Percentiles rank a stretch among this genome's conserved stretches.
Conservation (phyloP, 306 rosid genomes). For the Canavalia gladiata region DNA sequence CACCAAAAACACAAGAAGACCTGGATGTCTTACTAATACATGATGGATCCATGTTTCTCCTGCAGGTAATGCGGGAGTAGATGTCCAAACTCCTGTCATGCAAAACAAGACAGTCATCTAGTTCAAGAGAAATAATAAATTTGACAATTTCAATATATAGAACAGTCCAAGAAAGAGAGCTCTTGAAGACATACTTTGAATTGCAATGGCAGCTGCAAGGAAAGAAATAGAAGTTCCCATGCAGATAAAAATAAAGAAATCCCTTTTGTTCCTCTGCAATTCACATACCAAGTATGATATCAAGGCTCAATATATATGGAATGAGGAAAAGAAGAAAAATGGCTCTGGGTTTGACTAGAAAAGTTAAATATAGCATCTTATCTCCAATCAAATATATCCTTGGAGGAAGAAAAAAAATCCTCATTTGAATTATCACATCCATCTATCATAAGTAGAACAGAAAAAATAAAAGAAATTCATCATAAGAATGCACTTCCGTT, state of each 20-base stretch:
- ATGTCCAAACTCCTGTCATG: slow-evolving; percentile 75
- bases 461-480: neutral
- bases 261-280: slow-evolving; percentile 94
- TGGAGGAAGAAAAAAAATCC: slow-evolving; percentile 10
- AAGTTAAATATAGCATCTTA: slow-evolving; percentile 21
- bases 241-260: slow-evolving; percentile 84
- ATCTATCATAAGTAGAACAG: slow-evolving; percentile 20
- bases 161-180: slow-evolving; percentile 37
- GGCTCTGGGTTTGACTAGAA: slow-evolving; percentile 22
- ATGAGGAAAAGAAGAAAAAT: slow-evolving; percentile 10
- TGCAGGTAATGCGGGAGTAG: slow-evolving; percentile 51
- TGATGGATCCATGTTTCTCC: slow-evolving; percentile 80
- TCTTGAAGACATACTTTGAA: slow-evolving; percentile 74
- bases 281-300: slow-evolving; percentile 49
- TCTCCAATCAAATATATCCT: slow-evolving; percentile 36
- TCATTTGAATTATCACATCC: slow-evolving; percentile 21
- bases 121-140: slow-evolving; percentile 39
- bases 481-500: slow-evolving; percentile 35
- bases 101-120: slow-evolving; percentile 50
- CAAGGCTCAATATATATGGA: slow-evolving; percentile 33
- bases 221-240: slow-evolving; percentile 69
- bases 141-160: slow-evolving; percentile 42
- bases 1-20: slow-evolving; percentile 68
- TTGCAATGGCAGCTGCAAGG: slow-evolving; percentile 58
- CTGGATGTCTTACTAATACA: slow-evolving; percentile 68